These are phyloP conservation scores for Malus hybrid DNA, from an alignment of 331 rosid species.

Conservation along the genomic window DNA sequence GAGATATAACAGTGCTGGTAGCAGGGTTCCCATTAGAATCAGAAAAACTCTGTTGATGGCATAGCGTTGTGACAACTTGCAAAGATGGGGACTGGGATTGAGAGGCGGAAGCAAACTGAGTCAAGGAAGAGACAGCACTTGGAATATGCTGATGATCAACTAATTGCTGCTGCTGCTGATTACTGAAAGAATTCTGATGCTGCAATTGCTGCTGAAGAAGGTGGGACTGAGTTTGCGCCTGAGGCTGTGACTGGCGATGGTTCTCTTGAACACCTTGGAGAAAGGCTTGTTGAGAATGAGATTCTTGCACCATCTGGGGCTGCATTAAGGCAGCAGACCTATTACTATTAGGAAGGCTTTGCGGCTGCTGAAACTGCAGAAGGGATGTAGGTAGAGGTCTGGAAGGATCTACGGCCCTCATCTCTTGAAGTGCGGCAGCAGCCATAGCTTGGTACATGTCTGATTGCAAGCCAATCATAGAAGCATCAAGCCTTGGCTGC, in stretches of 20 bases:
- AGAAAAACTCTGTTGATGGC: conserved; percentile 73
- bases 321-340: conserved; percentile 61
- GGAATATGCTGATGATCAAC: conserved; percentile 63
- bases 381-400: conserved; percentile 54
- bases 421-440: conserved; percentile 82
- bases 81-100: conserved; percentile 58
- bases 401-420: conserved; percentile 66
- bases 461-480: conserved; percentile 64
- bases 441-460: conserved; percentile 90
- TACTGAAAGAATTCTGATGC: conserved; percentile 31
- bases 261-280: conserved; percentile 57
- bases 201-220: conserved; percentile 47
- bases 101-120: conserved; percentile 64
- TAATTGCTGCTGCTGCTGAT: conserved; percentile 35
- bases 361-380: conserved; percentile 75
- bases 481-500: conserved; percentile 73
- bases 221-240: conserved; percentile 42
- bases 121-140: conserved; percentile 46
- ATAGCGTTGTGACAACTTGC: conserved; percentile 55
- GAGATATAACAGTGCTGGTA: conserved; percentile 54
- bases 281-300: conserved; percentile 68
- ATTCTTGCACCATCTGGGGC: conserved; percentile 70
- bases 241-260: conserved; percentile 44
- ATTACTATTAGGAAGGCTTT: conserved; percentile 35
- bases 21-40: conserved; percentile 64